Conservation (phyloP, 768 basidiomycete species). For the Vishniacozyma victoriae region DNA sequence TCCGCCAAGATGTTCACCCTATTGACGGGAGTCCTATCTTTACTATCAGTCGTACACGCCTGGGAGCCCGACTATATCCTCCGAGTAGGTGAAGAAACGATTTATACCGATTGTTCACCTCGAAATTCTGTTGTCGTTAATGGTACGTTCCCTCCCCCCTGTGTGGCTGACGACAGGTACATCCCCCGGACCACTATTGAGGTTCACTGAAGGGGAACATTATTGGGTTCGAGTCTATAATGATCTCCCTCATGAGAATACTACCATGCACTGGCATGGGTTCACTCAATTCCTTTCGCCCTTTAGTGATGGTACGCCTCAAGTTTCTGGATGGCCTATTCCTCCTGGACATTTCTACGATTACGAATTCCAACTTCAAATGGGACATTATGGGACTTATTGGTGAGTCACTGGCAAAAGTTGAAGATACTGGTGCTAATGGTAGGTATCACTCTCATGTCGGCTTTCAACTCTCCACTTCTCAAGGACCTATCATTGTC, state of each 20-base stretch:
- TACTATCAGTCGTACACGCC: too few relatives aligned
- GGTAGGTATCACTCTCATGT: constrained; percentile 16
- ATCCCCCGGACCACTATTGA: constrained; percentile 5
- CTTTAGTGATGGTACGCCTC: constrained; percentile 9
- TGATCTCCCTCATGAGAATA: constrained; percentile 6
- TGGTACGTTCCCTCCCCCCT: neutral
- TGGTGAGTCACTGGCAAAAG: too few relatives aligned
- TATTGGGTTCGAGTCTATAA: constrained; percentile 11
- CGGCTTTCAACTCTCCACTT: constrained; percentile 3
- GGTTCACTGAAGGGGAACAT: constrained; percentile 3
- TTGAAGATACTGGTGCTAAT: constrained; percentile 5
- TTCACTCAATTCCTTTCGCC: constrained; percentile 4
- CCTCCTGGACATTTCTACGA: constrained; percentile 8
- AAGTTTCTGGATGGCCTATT: constrained; percentile 4
- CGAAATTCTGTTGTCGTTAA: constrained; percentile 4
- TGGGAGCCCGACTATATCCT: constrained; percentile 13
- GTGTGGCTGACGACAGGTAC: neutral
- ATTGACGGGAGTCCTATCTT: too few relatives aligned
- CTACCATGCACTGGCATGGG: constrained; percentile 10
- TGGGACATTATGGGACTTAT: neutral
- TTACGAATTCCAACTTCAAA: constrained; percentile 10
- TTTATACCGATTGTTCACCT: constrained; percentile 7
- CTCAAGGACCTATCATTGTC: constrained; percentile 10
- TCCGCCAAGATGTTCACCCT: too few relatives aligned
- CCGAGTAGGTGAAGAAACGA: constrained; percentile 1